Conservation (phyloP, 257 asterid genomes). For the Nicotiana knightiana region DNA sequence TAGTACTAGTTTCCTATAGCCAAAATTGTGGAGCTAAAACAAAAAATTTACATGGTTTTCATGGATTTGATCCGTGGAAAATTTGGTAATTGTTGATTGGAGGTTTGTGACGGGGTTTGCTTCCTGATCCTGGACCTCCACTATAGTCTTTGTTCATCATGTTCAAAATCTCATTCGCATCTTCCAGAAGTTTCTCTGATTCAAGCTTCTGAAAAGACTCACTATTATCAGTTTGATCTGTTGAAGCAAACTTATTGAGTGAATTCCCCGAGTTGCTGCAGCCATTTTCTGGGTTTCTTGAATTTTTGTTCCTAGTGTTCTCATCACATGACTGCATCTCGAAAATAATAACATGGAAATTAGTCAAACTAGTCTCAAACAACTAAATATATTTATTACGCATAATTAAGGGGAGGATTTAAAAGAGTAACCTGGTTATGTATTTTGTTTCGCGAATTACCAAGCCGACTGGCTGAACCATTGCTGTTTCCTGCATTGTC, state of each 20-base stretch:
- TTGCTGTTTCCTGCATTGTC: constrained; percentile 17
- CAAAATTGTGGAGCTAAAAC: background rate
- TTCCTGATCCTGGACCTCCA: background rate
- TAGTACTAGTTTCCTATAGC: background rate
- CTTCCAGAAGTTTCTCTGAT: constrained; percentile 1
- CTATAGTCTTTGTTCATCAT: constrained; percentile 17
- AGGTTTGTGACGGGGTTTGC: background rate
- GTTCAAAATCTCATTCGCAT: background rate
- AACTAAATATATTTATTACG: no score
- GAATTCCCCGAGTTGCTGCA: background rate
- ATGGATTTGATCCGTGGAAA: constrained; percentile 8
- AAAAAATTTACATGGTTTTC: background rate
- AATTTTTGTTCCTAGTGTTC: background rate
- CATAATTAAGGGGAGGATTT: background rate
- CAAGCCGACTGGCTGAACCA: background rate
- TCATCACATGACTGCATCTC: background rate
- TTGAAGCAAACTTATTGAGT: background rate
- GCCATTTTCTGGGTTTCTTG: background rate
- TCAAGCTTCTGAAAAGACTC: constrained; percentile 10
- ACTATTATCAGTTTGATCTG: background rate
- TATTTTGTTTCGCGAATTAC: background rate
- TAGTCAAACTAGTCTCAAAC: background rate
- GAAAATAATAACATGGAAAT: background rate
- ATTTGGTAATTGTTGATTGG: constrained; percentile 20
- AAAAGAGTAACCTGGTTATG: constrained; percentile 14